These are phyloP conservation scores for Aspergillus quadrilineatus DNA, from an alignment of 2,329 filamentous ascomycete species.

Conservation along the genomic window DNA sequence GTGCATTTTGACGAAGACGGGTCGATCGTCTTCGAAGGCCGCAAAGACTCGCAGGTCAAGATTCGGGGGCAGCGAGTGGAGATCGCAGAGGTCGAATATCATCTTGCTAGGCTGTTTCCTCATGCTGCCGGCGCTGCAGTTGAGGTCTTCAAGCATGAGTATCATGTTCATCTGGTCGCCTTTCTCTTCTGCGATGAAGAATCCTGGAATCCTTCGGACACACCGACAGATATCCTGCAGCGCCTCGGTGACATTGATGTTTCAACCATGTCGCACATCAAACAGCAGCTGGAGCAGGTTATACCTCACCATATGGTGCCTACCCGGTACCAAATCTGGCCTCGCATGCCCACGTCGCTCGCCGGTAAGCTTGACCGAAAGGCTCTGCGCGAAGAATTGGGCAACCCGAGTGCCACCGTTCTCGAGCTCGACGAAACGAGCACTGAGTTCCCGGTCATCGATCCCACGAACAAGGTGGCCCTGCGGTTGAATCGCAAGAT, in stretches of 20 bases:
- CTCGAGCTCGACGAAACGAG: not conserved
- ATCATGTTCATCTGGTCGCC: not conserved
- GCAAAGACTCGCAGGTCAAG: conserved; percentile 11
- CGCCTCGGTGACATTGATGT: not conserved
- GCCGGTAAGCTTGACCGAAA: not conserved
- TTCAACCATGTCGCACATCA: not conserved
- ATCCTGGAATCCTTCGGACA: not conserved
- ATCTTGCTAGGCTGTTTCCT: not conserved
- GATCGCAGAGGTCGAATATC: not conserved
- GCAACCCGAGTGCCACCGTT: not conserved
- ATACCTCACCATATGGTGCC: not conserved
- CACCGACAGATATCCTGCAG: not conserved
- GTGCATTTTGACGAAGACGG: not conserved
- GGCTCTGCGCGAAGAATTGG: not conserved
- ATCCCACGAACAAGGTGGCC: not conserved
- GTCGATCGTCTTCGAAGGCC: not conserved
- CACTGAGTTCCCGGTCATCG: not conserved
- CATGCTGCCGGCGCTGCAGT: not conserved
- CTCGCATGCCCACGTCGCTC: not conserved
- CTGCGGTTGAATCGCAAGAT: not conserved
- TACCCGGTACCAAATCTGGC: not conserved
- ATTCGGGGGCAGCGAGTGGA: conserved; percentile 3
- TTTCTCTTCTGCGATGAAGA: not conserved
- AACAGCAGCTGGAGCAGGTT: not conserved
- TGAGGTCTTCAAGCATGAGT: not conserved